A percentile compares a stretch with the other conserved stretches of the same genome.
Evolutionary conservation across 2,329 filamentous ascomycete genomes (phyloP).

Genomic region (Talaromyces sp.): DNA sequence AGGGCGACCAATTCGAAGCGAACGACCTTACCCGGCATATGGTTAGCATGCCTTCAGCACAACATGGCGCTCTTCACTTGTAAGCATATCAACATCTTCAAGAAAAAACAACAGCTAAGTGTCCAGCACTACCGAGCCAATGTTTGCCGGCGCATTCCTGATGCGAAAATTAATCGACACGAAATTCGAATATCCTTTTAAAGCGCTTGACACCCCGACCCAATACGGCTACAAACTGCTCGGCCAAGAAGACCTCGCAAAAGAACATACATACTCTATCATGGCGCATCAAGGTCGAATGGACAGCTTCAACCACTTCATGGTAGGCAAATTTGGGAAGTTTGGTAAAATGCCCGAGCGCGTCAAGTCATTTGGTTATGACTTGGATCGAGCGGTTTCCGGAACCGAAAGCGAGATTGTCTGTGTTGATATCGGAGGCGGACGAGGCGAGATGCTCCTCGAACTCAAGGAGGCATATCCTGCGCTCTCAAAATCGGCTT

Average conservation of each 20-base stretch:
- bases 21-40: slow-evolving; percentile 36
- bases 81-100: slow-evolving; percentile 17
- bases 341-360: slow-evolving; percentile 33
- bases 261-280: slow-evolving; percentile 36
- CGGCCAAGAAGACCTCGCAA: slow-evolving; percentile 28
- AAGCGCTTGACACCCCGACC: slow-evolving; percentile 31
- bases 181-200: slow-evolving; percentile 36
- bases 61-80: slow-evolving; percentile 39
- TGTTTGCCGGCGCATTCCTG: slow-evolving; percentile 35
- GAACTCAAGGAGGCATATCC: slow-evolving; percentile 36
- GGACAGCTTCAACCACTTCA: slow-evolving; percentile 40
- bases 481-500: slow-evolving; percentile 24
- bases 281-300: slow-evolving; percentile 37
- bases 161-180: slow-evolving; percentile 34
- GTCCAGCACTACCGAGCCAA: slow-evolving; percentile 33
- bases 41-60: slow-evolving; percentile 32
- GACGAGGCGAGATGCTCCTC: slow-evolving; percentile 35
- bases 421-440: slow-evolving; percentile 40
- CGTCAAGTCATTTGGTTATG: slow-evolving; percentile 30
- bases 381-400: slow-evolving; percentile 27
- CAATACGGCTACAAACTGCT: slow-evolving; percentile 35
- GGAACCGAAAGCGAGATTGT: slow-evolving; percentile 20
- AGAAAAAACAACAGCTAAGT: neutral
- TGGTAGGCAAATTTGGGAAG: slow-evolving; percentile 38
- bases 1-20: slow-evolving; percentile 29